These are phyloP conservation scores for Globisporangium nagaii DNA, from an alignment of 352 stramenopile species.

Conservation along the genomic window DNA sequence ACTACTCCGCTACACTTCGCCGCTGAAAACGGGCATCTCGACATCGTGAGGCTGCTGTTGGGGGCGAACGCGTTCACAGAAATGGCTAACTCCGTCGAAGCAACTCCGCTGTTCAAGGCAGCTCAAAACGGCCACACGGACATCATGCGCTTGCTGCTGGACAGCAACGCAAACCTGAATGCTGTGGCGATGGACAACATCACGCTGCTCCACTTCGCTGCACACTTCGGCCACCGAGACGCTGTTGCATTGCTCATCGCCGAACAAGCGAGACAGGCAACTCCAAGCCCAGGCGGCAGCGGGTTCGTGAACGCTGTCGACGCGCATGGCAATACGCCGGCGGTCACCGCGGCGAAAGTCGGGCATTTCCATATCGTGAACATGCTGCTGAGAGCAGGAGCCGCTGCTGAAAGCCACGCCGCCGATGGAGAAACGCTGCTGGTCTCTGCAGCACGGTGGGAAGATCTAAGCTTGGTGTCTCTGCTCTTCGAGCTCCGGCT, in stretches of 20 bases:
- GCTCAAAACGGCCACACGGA: not conserved
- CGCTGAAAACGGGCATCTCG: not conserved
- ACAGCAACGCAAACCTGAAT: not conserved
- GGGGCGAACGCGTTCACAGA: not conserved
- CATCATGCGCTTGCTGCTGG: not conserved
- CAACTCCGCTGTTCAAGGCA: not conserved
- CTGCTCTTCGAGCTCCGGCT: not conserved
- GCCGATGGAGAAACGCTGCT: conserved; percentile 1
- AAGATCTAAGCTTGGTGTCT: not conserved
- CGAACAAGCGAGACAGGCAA: not conserved
- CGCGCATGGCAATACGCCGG: not conserved
- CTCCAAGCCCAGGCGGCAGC: not conserved
- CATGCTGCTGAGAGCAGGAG: not conserved
- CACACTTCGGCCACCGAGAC: not conserved
- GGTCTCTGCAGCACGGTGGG: not conserved
- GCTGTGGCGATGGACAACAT: not conserved
- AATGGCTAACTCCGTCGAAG: not conserved
- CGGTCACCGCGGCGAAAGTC: not conserved
- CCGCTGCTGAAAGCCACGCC: not conserved
- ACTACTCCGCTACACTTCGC: not conserved
- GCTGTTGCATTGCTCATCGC: not conserved
- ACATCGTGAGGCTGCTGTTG: not conserved
- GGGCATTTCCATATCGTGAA: not conserved
- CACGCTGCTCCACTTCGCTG: not conserved
- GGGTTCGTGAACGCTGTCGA: not conserved